Evolutionary conservation across 2,329 filamentous ascomycete species (phyloP).

Genomic region (Tolypocladium inflatum): DNA sequence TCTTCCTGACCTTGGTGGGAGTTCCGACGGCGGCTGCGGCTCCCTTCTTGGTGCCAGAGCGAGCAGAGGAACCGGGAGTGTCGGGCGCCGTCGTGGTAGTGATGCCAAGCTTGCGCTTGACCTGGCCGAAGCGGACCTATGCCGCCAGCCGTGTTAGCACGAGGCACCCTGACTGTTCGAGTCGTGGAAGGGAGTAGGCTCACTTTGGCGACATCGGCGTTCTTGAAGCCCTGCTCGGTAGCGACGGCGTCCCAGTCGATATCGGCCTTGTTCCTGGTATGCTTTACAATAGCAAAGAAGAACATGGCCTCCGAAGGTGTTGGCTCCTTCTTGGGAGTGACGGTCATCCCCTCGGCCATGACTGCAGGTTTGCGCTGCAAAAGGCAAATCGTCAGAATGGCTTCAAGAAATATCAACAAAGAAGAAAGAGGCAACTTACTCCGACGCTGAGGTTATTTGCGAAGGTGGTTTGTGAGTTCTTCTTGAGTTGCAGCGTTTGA

Average conservation of each 20-base stretch:
- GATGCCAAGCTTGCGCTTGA: slow-evolving; percentile 36
- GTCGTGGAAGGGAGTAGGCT: not conserved
- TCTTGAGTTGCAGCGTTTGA: not conserved
- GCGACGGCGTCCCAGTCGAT: slow-evolving; percentile 41
- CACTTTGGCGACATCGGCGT: slow-evolving; percentile 34
- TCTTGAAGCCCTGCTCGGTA: slow-evolving; percentile 31
- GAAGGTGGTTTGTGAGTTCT: not conserved
- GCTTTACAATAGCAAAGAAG: slow-evolving; percentile 34
- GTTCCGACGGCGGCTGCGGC: slow-evolving; percentile 4
- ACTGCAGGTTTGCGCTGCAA: not conserved
- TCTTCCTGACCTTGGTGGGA: slow-evolving; percentile 21
- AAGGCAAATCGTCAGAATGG: not conserved
- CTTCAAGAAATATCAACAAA: no score
- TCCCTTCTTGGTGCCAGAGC: slow-evolving; percentile 13
- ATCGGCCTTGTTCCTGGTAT: slow-evolving; percentile 31
- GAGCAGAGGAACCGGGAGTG: slow-evolving; percentile 4
- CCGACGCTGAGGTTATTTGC: not conserved
- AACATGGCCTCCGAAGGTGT: slow-evolving; percentile 31
- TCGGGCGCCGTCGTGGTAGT: slow-evolving; percentile 15
- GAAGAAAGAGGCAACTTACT: not conserved
- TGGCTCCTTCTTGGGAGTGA: slow-evolving; percentile 21
- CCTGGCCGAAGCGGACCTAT: slow-evolving; percentile 38
- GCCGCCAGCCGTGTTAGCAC: not conserved
- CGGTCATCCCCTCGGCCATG: slow-evolving; percentile 17
- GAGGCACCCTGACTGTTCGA: not conserved